A percentile compares a stretch with the other conserved stretches of the same genome.
Evolutionary conservation across 75 land plant genomes (phyloP).

Genomic region (Cunninghamia lanceolata): DNA sequence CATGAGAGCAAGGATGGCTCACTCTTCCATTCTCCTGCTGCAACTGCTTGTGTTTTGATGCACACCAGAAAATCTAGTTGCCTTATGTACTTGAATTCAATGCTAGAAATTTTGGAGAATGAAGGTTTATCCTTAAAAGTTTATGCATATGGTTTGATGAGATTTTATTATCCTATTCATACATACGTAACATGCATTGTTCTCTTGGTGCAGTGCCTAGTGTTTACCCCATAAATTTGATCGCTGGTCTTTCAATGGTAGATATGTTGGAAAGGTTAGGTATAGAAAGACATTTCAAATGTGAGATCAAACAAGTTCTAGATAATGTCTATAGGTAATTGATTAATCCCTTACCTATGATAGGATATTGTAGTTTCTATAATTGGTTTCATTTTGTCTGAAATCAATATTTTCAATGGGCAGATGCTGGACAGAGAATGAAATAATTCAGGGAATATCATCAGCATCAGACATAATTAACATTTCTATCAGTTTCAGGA

Average conservation of each 20-base stretch:
- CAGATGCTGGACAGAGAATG: background rate
- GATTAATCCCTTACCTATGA: background rate
- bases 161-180: background rate
- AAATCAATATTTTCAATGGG: background rate
- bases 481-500: background rate
- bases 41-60: no score
- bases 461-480: background rate
- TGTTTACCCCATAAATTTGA: no score
- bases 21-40: no score
- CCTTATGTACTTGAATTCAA: no score
- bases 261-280: slow-evolving; percentile 38
- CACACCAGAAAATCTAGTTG: no score
- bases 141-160: background rate
- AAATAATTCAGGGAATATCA: background rate
- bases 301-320: slow-evolving; percentile 35
- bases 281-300: slow-evolving; percentile 39
- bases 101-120: no score
- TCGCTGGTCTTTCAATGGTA: no score
- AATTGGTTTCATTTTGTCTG: background rate
- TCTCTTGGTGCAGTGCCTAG: no score
- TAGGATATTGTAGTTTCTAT: background rate
- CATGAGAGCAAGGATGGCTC: no score
- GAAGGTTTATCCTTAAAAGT: background rate
- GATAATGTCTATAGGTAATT: slow-evolving; percentile 19
- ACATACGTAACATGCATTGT: background rate